These are phyloP conservation scores for Begonia peltatifolia DNA, from an alignment of 306 rosid species.

Conservation along the genomic window DNA sequence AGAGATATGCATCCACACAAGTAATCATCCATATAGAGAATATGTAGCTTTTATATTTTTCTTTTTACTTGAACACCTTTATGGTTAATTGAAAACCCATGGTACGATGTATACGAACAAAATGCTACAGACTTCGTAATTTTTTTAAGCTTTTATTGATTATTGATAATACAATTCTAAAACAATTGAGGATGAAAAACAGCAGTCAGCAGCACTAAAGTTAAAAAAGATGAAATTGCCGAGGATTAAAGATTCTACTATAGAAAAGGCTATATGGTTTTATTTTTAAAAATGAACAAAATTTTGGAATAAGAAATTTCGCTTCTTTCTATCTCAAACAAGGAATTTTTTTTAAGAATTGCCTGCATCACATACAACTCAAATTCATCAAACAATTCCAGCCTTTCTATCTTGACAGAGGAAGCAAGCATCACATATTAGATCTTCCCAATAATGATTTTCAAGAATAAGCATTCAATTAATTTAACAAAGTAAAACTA, in stretches of 20 bases:
- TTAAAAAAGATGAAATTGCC: no score
- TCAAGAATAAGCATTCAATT: conserved; percentile 1
- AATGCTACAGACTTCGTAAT: no score
- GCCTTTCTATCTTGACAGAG: conserved; percentile 68
- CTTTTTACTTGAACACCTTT: background rate
- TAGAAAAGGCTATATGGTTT: no score
- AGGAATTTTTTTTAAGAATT: conserved; percentile 16
- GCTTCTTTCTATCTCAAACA: conserved; percentile 10
- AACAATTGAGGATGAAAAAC: no score
- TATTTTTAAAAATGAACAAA: background rate
- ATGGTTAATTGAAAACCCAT: background rate
- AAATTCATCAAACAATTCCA: conserved; percentile 90
- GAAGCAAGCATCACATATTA: conserved; percentile 18
- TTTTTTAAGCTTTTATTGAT: no score
- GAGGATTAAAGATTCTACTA: no score
- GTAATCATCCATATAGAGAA: conserved; percentile 12
- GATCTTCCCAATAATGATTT: conserved; percentile 13
- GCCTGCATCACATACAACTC: conserved; percentile 99
- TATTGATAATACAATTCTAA: no score
- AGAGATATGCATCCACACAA: conserved; percentile 13
- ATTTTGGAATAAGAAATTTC: conserved; percentile 1
- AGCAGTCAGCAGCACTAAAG: no score
- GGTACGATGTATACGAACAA: no score
- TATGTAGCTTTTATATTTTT: no score
- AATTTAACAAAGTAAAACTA: no score